Evolutionary conservation across 495 filamentous ascomycete species (phyloP).

Genomic region (Hyaloscypha hepaticicola): DNA sequence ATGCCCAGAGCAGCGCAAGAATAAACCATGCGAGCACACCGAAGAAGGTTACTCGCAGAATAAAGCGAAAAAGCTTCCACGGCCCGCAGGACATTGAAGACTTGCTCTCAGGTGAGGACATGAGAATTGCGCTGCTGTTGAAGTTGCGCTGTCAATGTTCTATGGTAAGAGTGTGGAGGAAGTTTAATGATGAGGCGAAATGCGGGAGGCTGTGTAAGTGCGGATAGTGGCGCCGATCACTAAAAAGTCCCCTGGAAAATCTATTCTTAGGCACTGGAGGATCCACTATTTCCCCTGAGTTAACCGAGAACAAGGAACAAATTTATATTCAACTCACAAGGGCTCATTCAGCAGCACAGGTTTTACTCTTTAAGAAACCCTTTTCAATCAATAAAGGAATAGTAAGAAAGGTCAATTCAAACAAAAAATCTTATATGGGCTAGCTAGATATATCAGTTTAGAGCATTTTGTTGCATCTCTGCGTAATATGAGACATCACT

Average conservation of each 20-base stretch:
- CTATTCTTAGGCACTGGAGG: neutral
- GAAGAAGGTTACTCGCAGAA: neutral
- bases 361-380: too few relatives aligned
- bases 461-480: too few relatives aligned
- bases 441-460: too few relatives aligned
- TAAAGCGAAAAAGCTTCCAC: conserved; percentile 5
- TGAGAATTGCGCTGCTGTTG: neutral
- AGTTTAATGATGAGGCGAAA: neutral
- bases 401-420: too few relatives aligned
- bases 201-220: neutral
- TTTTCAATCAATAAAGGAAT: too few relatives aligned
- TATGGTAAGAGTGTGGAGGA: neutral
- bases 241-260: neutral
- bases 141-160: neutral
- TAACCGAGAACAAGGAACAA: neutral
- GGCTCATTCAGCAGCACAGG: too few relatives aligned
- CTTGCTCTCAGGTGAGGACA: neutral
- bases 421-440: too few relatives aligned
- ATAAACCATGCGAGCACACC: conserved; percentile 5
- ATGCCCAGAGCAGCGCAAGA: conserved; percentile 11
- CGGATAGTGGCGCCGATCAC: neutral
- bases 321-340: too few relatives aligned
- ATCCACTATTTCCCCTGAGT: neutral
- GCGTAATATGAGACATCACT: too few relatives aligned
- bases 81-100: neutral